phyloP scores from a whole-genome alignment of 805 yeast species.

The Ogataea paradorogensis region DNA sequence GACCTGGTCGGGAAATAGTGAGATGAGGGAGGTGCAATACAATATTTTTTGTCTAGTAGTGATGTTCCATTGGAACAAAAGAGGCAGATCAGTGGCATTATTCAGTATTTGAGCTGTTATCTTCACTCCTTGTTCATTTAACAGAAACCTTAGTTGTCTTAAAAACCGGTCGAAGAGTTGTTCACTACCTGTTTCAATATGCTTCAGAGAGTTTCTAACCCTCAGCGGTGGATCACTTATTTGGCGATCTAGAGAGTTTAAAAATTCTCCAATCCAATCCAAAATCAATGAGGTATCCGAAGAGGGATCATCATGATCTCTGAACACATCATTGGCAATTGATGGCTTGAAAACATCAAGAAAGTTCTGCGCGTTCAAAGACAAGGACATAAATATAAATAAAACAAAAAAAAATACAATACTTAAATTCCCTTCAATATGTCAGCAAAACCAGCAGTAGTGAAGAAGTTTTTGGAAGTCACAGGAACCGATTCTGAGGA shows the following conservation, averaged over 20 bases:
- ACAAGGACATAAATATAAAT: constrained; percentile 5
- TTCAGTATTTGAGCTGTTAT: constrained; percentile 1
- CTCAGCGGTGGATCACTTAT: constrained; percentile 21
- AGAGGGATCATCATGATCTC: constrained; percentile 25
- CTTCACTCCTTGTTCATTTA: constrained; percentile 15
- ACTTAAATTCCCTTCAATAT: constrained; percentile 1
- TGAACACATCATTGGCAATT: neutral
- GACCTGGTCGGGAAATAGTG: constrained; percentile 14
- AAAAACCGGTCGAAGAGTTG: constrained; percentile 15
- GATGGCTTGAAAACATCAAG: constrained; percentile 16
- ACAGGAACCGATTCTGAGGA: constrained; percentile 37
- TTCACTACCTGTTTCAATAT: constrained; percentile 18
- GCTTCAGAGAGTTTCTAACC: constrained; percentile 21
- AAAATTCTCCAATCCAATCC: constrained; percentile 27
- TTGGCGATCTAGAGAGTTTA: constrained; percentile 9
- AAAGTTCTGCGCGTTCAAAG: constrained; percentile 14
- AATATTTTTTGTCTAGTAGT: constrained; percentile 10
- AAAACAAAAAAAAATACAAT: neutral
- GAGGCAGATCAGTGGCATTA: constrained; percentile 7
- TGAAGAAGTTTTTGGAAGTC: constrained; percentile 38
- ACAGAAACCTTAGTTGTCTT: constrained; percentile 14
- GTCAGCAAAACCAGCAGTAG: constrained; percentile 17
- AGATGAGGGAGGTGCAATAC: constrained; percentile 13
- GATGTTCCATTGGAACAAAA: constrained; percentile 18
- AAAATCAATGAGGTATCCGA: constrained; percentile 21